A percentile compares a stretch with the other conserved stretches of the same genome.
Conservation (phyloP, 257 asterid species). For the Gardenia jasminoides region DNA sequence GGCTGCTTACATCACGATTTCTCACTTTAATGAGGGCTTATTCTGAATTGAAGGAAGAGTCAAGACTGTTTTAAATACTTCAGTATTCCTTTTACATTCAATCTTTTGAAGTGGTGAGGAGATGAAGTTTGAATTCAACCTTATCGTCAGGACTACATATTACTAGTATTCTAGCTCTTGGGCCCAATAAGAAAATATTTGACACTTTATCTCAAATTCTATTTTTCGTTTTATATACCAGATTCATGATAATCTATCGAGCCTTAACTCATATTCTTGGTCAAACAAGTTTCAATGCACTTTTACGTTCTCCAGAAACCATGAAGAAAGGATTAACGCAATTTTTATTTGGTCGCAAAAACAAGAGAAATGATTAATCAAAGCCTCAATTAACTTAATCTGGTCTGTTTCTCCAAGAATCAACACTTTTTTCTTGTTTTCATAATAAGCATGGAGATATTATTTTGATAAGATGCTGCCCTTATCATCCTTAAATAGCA, state of each 20-base stretch:
- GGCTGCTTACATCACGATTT: not conserved
- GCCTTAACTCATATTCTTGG: not conserved
- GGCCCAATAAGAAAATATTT: too few species aligned
- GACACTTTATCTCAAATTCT: not conserved
- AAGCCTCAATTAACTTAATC: too few species aligned
- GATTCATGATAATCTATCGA: not conserved
- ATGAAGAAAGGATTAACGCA: not conserved
- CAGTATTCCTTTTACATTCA: not conserved
- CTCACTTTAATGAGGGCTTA: not conserved
- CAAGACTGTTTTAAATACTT: not conserved
- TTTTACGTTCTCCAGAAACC: not conserved
- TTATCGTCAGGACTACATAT: not conserved
- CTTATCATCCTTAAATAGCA: not conserved
- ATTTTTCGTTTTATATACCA: not conserved
- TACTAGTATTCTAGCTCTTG: not conserved
- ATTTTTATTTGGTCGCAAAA: too few species aligned
- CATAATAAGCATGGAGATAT: not conserved
- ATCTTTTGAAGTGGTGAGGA: not conserved
- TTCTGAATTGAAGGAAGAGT: not conserved
- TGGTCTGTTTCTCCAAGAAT: too few species aligned
- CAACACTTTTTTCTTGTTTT: too few species aligned
- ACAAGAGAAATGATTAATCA: not conserved
- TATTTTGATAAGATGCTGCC: not conserved
- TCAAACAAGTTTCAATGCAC: not conserved
- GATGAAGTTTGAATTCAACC: not conserved